Evolutionary conservation across 2,329 filamentous ascomycete genomes (phyloP).

Genomic region (Trichoderma lentiforme): DNA sequence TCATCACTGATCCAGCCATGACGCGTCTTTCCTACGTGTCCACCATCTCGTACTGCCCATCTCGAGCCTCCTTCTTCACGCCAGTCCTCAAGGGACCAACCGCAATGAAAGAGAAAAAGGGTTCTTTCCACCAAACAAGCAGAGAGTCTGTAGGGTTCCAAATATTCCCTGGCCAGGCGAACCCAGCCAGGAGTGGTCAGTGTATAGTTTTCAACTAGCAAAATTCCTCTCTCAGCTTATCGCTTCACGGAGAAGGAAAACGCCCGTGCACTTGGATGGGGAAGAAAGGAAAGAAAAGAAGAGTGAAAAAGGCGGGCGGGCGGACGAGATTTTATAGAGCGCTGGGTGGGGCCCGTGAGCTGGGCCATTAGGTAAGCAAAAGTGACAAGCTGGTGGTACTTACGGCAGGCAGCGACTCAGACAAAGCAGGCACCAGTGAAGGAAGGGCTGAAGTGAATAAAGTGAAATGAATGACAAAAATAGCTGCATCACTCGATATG

Average conservation of each 20-base stretch:
- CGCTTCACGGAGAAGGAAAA: slow-evolving; percentile 59
- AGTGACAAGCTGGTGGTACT: neutral
- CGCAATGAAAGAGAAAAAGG: slow-evolving; percentile 42
- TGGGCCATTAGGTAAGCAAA: neutral
- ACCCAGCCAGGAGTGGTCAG: slow-evolving; percentile 67
- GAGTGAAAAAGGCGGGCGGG: slow-evolving; percentile 26
- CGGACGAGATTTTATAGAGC: slow-evolving; percentile 32
- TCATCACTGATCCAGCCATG: neutral
- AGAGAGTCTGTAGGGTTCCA: slow-evolving; percentile 43
- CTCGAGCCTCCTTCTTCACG: slow-evolving; percentile 39
- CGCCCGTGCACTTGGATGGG: slow-evolving; percentile 65
- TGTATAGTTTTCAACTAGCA: slow-evolving; percentile 84
- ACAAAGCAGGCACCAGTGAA: neutral
- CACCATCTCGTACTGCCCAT: neutral
- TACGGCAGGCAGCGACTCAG: neutral
- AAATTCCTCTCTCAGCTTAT: slow-evolving; percentile 76
- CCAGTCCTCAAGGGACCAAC: slow-evolving; percentile 30
- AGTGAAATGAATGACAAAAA: neutral
- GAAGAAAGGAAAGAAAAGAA: slow-evolving; percentile 42
- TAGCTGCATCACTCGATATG: neutral
- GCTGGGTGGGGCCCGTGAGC: neutral
- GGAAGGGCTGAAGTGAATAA: neutral
- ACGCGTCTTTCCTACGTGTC: neutral
- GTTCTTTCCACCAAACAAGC: slow-evolving; percentile 22
- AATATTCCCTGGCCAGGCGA: slow-evolving; percentile 69